A percentile compares a stretch with the other conserved stretches of the same genome.
These are phyloP conservation scores for Acanthamoeba royreba DNA, from an alignment of 208 protist species.

Conservation along the genomic window DNA sequence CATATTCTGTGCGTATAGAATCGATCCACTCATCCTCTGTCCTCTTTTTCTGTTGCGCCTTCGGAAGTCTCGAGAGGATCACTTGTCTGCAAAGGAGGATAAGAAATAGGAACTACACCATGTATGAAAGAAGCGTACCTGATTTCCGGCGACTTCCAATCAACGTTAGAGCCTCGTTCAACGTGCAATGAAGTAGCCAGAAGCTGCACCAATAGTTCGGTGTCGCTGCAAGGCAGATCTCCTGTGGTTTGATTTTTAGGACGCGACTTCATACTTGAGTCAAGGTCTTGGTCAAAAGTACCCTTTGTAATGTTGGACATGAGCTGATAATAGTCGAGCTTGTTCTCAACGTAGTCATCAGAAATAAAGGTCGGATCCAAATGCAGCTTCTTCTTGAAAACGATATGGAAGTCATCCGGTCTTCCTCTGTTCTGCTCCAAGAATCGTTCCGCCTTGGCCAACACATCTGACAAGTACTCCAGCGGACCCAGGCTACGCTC, in stretches of 20 bases:
- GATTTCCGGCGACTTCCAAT: background rate
- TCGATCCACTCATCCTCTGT: slow-evolving; percentile 10
- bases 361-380: background rate
- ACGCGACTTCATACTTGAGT: background rate
- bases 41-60: background rate
- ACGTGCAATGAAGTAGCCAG: background rate
- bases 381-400: slow-evolving; percentile 44
- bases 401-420: background rate
- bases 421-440: background rate
- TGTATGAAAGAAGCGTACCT: background rate
- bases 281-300: background rate
- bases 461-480: background rate
- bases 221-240: background rate
- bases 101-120: background rate
- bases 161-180: background rate
- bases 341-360: background rate
- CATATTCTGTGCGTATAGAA: background rate
- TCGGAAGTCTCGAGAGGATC: background rate
- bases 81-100: background rate
- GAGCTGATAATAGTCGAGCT: slow-evolving; percentile 1
- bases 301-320: background rate
- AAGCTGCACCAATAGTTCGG: background rate
- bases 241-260: background rate
- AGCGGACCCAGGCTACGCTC: background rate
- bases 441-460: slow-evolving; percentile 14